Conservation (phyloP, 2,329 filamentous ascomycete species). For the Diaporthe vexans region DNA sequence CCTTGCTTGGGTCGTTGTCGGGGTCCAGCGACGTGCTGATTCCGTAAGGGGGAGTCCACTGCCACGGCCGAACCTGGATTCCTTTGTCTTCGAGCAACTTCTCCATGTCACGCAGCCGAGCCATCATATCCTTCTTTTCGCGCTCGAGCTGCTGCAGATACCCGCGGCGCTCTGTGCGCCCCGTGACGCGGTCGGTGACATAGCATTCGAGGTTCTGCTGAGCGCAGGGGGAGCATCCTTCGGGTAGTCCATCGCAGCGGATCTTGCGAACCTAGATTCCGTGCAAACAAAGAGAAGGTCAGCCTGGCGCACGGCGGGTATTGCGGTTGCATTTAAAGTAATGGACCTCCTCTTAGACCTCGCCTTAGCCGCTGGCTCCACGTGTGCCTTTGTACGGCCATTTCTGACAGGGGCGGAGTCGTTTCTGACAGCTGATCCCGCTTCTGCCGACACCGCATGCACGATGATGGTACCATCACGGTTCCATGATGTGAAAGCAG, state of each 20-base stretch:
- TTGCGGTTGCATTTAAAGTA: neutral
- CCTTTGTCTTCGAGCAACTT: slow-evolving; percentile 73
- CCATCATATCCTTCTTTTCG: slow-evolving; percentile 76
- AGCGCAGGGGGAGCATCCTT: slow-evolving; percentile 86
- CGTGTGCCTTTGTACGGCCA: neutral
- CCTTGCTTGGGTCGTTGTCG: slow-evolving; percentile 47
- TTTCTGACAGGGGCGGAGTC: neutral
- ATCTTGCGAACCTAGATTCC: slow-evolving; percentile 81
- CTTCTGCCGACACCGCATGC: neutral
- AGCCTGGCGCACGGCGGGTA: neutral
- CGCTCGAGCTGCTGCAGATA: slow-evolving; percentile 83
- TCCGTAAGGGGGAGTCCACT: slow-evolving; percentile 50
- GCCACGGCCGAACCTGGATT: slow-evolving; percentile 70
- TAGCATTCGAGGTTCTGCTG: slow-evolving; percentile 83
- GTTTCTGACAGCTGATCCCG: neutral
- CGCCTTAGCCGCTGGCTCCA: neutral
- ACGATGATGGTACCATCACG: slow-evolving; percentile 1
- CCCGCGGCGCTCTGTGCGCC: slow-evolving; percentile 82
- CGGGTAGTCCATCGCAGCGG: slow-evolving; percentile 83
- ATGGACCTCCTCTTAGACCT: neutral
- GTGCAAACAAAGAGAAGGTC: neutral
- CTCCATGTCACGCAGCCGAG: slow-evolving; percentile 78
- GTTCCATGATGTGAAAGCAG: neutral
- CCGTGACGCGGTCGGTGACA: slow-evolving; percentile 89
- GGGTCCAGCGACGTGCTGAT: slow-evolving; percentile 49